Evolutionary conservation across 2,329 filamentous ascomycete species (phyloP), one percentile per base, ranked within the genome.

Genomic region (Scleromitrula shiraiana): DNA sequence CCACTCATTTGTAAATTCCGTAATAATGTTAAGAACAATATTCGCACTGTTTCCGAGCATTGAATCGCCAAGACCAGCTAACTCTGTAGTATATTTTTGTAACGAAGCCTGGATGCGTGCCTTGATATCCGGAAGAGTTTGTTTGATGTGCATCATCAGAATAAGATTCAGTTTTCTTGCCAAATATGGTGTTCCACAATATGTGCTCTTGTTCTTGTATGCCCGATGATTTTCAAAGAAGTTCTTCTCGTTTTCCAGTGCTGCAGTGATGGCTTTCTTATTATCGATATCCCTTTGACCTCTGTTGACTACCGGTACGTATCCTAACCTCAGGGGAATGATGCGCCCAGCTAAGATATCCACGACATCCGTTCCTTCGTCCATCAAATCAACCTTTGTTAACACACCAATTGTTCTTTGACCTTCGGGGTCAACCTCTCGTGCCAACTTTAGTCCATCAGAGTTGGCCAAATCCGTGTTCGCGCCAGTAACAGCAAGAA

Each of bases 131-230:
- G 93, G 93, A 12, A 98, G 78, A 1, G 93, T 98, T 73, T 98
- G 91, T 72, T 98, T 98, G 75, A 98, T 98, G 74, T 98, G 93
- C 93, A 98, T 98, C 91, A 98, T 97, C 59, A 98, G 78, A 64
- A 98, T 97, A 62, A 98, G 76, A 70, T 98, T 98, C 52, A 98
- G 80, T 71, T 98, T 98, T 59, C 91, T 83, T 4, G 93, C 93
- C 51, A 98, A 75, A 65, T 98, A 98, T 4, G 93, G 93, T 3
- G 93, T 98, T 67, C 93, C 93, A 68, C 93, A 98, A 76, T 98
- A 98, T 5, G 90, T 87, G 65, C 88, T 90, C 81, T 98, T 98
- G 72, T 97, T 98, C 52, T 90, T 80, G 70, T 98, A 98, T 27
- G 93, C 91, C 72, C 94, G 95, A 78, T 98, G 93, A 68, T 91